Conservation (phyloP, 345 rosid species). For the Eucalyptus fibrosa region DNA sequence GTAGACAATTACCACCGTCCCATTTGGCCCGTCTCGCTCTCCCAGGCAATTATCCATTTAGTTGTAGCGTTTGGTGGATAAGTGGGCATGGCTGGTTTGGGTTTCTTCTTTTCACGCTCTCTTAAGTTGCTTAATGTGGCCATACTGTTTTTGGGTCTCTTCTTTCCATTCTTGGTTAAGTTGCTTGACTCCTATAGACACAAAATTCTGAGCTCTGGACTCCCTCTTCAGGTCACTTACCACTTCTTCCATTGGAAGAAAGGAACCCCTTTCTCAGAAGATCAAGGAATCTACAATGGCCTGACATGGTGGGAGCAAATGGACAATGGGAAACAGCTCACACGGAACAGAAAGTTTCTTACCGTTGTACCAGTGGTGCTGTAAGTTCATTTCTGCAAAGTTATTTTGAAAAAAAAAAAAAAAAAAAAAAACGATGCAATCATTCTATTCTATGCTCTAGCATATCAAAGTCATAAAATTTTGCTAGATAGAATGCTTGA, state of each 20-base stretch:
- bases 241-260: slow-evolving; percentile 99
- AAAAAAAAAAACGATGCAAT: neutral
- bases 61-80: neutral
- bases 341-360: slow-evolving; percentile 84
- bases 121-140: neutral
- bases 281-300: slow-evolving; percentile 92
- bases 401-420: neutral
- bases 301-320: slow-evolving; percentile 99
- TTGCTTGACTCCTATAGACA: neutral
- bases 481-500: neutral
- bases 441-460: neutral
- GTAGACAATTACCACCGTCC: neutral
- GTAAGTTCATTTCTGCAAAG: slow-evolving; percentile 27
- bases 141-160: neutral
- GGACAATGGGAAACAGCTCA: slow-evolving; percentile 90
- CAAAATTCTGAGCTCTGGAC: neutral
- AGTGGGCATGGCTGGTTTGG: neutral
- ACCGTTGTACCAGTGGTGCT: slow-evolving; percentile 90
- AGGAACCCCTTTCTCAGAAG: slow-evolving; percentile 96
- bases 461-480: neutral
- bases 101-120: neutral
- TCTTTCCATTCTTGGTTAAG: neutral
- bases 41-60: neutral
- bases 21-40: neutral
- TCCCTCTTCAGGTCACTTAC: slow-evolving; percentile 57